phyloP scores from a whole-genome alignment of 768 basidiomycete species.

The Dacryopinax spathularia region DNA sequence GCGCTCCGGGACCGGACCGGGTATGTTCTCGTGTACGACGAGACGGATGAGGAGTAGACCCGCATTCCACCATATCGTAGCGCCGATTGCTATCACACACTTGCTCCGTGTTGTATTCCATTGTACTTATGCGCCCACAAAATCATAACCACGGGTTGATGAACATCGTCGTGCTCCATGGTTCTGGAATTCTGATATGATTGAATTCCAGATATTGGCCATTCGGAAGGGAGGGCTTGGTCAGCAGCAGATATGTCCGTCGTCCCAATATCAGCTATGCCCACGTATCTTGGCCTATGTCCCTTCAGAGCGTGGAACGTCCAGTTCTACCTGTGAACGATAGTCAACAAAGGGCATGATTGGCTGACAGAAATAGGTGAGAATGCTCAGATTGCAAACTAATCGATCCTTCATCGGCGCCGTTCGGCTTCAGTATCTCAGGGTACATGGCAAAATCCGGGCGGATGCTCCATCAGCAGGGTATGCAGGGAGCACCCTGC shows the following conservation, averaged over 20 bases:
- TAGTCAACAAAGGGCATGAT: no score
- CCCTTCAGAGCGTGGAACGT: no score
- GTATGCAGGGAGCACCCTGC: not conserved
- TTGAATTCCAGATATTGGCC: no score
- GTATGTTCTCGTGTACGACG: not conserved
- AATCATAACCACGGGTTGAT: no score
- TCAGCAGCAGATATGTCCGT: no score
- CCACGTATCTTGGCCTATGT: no score
- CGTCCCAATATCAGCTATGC: no score
- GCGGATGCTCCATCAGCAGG: not conserved
- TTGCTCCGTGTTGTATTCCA: not conserved
- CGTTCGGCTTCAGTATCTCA: not conserved
- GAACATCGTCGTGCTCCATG: no score
- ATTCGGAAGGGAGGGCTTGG: no score
- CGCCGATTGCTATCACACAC: not conserved
- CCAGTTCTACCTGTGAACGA: no score
- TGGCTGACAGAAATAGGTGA: no score
- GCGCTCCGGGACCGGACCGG: not conserved
- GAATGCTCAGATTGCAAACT: constrained; percentile 4
- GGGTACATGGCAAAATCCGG: not conserved
- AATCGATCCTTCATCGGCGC: not conserved
- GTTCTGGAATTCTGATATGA: no score
- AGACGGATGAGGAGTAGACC: not conserved
- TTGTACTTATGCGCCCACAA: not conserved
- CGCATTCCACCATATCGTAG: not conserved